Percentiles rank a stretch among this genome's conserved stretches.
Conservation (phyloP, 306 rosid species). For the Acacia confusa region DNA sequence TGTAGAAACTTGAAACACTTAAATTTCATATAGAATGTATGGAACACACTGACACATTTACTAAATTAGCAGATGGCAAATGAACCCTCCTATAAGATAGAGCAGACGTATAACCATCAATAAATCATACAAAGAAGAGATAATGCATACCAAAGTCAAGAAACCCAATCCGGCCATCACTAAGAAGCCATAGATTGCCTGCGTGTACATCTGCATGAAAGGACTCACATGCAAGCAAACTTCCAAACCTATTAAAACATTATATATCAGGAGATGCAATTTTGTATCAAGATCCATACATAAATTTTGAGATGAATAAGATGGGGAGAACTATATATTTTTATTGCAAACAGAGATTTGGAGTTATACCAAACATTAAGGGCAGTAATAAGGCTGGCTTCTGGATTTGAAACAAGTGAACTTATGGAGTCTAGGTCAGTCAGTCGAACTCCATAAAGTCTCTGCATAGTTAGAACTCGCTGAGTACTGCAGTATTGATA, state of each 20-base stretch:
- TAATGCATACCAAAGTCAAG: conserved; percentile 86
- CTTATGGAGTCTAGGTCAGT: conserved; percentile 88
- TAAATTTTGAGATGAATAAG: not conserved
- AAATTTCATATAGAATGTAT: conserved; percentile 18
- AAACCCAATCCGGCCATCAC: conserved; percentile 95
- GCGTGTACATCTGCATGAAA: conserved; percentile 98
- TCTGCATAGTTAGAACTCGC: conserved; percentile 83
- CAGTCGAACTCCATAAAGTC: conserved; percentile 94
- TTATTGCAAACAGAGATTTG: conserved; percentile 3
- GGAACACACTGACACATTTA: not conserved
- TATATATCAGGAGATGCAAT: conserved; percentile 25
- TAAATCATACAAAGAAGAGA: conserved; percentile 22
- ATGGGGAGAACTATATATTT: conserved; percentile 4
- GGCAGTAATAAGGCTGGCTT: conserved; percentile 83
- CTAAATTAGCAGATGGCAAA: conserved; percentile 11
- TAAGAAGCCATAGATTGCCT: conserved; percentile 91
- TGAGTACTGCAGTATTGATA: conserved; percentile 73
- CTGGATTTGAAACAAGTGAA: conserved; percentile 84
- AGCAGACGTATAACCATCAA: conserved; percentile 17
- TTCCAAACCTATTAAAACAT: conserved; percentile 82
- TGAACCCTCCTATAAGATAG: conserved; percentile 19
- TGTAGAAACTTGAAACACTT: not conserved
- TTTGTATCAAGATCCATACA: conserved; percentile 19
- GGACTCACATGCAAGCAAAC: conserved; percentile 96
- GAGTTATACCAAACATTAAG: conserved; percentile 86